Percentiles rank a stretch among this genome's conserved stretches.
Evolutionary conservation across 2,329 filamentous ascomycete species (phyloP).

Genomic region (Chaetomium globosum): DNA sequence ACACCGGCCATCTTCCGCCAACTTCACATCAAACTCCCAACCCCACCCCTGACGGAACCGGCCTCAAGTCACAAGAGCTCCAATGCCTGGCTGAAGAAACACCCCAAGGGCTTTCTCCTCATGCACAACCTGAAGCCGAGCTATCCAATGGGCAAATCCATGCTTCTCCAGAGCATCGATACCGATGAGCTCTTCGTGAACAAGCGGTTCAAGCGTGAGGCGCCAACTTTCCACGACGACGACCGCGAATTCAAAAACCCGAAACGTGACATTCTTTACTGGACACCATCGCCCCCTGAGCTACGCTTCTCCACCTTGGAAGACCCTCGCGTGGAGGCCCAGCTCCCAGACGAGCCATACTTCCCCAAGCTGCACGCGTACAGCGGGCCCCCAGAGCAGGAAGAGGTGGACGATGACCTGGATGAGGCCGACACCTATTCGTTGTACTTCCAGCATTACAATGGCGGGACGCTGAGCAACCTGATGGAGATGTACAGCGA

Average conservation of each 20-base stretch:
- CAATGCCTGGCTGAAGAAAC: slow-evolving; percentile 14
- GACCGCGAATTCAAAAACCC: neutral
- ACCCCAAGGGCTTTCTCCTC: slow-evolving; percentile 18
- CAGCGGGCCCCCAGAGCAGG: slow-evolving; percentile 10
- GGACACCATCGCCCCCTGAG: slow-evolving; percentile 2
- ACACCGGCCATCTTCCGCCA: slow-evolving; percentile 4
- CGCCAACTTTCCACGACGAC: neutral
- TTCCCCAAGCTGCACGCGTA: slow-evolving; percentile 26
- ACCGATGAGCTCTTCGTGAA: slow-evolving; percentile 18
- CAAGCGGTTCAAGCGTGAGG: slow-evolving; percentile 16
- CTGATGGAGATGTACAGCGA: slow-evolving; percentile 23
- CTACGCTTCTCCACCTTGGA: slow-evolving; percentile 24
- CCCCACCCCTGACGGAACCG: neutral
- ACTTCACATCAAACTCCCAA: slow-evolving; percentile 8
- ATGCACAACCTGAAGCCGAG: slow-evolving; percentile 8
- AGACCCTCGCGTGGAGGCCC: slow-evolving; percentile 6
- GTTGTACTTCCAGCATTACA: slow-evolving; percentile 27
- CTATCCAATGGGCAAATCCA: slow-evolving; percentile 2
- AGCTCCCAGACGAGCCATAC: slow-evolving; percentile 22
- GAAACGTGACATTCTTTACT: neutral
- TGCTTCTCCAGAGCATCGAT: slow-evolving; percentile 21
- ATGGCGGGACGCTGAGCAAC: slow-evolving; percentile 26
- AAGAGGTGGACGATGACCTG: too few relatives aligned
- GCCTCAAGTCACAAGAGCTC: neutral
- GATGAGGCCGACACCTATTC: slow-evolving; percentile 8